These are phyloP conservation scores for Kandelia obovata DNA, from an alignment of 345 rosid species.

Conservation along the genomic window DNA sequence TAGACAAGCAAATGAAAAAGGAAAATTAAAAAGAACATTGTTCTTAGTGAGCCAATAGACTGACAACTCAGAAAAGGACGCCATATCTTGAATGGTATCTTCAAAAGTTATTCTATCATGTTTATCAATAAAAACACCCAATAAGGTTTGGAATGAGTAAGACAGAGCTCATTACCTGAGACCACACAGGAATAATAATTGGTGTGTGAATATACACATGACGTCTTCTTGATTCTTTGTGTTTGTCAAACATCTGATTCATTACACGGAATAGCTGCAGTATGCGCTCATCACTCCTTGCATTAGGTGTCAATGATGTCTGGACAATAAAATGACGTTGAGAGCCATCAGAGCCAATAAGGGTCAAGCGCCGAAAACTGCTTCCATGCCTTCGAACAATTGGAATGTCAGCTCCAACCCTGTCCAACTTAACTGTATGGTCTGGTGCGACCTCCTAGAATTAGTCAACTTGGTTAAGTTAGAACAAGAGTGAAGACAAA, in stretches of 20 bases:
- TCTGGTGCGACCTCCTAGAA: conserved; percentile 91
- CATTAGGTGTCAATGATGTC: conserved; percentile 98
- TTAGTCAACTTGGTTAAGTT: neutral
- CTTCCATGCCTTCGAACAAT: conserved; percentile 99
- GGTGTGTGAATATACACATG: conserved; percentile 93
- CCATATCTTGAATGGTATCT: no score
- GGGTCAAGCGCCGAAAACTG: conserved; percentile 92
- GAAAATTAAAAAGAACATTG: neutral
- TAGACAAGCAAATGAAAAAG: neutral
- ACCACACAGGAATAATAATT: conserved; percentile 98
- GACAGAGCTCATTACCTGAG: conserved; percentile 58
- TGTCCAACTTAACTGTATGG: conserved; percentile 84
- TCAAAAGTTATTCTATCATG: neutral
- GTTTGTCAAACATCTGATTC: conserved; percentile 99
- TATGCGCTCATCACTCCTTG: conserved; percentile 94
- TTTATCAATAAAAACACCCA: neutral
- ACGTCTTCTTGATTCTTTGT: conserved; percentile 89
- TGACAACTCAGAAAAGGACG: no score
- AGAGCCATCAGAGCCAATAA: conserved; percentile 97
- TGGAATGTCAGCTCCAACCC: conserved; percentile 92
- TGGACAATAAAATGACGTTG: conserved; percentile 94
- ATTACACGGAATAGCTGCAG: conserved; percentile 95
- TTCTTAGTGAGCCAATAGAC: no score
- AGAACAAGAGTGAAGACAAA: neutral
- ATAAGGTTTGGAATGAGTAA: neutral